phyloP scores from a whole-genome alignment of 176 grass and related monocot genomes.

The Poa annua region DNA sequence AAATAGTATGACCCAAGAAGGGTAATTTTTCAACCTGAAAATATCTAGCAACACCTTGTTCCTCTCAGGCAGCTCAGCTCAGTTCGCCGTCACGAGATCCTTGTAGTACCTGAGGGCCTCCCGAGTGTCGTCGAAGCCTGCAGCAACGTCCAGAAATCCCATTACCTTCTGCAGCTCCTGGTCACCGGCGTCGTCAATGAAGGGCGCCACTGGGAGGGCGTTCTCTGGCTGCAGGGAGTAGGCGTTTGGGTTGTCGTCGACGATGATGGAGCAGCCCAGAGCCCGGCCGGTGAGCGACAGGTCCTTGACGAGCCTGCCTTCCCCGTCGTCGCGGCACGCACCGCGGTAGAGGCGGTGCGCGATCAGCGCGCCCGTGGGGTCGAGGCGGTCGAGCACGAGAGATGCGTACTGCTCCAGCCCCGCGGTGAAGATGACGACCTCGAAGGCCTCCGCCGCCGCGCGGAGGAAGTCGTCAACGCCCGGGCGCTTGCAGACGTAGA shows the following conservation, averaged over 20 bases:
- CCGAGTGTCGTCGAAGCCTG: constrained; percentile 60
- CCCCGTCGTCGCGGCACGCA: constrained; percentile 67
- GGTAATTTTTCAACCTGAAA: background rate
- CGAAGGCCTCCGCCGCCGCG: constrained; percentile 52
- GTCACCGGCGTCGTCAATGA: constrained; percentile 65
- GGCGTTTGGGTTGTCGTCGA: constrained; percentile 92
- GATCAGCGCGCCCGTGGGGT: constrained; percentile 58
- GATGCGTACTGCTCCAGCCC: constrained; percentile 53
- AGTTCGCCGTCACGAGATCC: constrained; percentile 21
- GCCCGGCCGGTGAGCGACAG: constrained; percentile 58
- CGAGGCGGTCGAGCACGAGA: constrained; percentile 22
- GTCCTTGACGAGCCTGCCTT: constrained; percentile 90
- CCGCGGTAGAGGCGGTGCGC: constrained; percentile 79
- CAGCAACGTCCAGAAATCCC: constrained; percentile 60
- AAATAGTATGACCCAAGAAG: background rate
- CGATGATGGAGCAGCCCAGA: constrained; percentile 63
- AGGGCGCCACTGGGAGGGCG: constrained; percentile 67
- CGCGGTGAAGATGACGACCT: constrained; percentile 89
- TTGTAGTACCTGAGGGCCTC: constrained; percentile 70
- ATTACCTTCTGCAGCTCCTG: constrained; percentile 69
- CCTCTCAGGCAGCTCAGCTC: constrained; percentile 18
- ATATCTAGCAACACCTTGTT: background rate
- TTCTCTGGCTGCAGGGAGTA: constrained; percentile 83
- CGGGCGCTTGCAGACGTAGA: constrained; percentile 86
- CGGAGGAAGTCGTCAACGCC: constrained; percentile 74